These are phyloP conservation scores for Emergomyces orientalis DNA, from an alignment of 2,329 filamentous ascomycete genomes.

Conservation along the genomic window DNA sequence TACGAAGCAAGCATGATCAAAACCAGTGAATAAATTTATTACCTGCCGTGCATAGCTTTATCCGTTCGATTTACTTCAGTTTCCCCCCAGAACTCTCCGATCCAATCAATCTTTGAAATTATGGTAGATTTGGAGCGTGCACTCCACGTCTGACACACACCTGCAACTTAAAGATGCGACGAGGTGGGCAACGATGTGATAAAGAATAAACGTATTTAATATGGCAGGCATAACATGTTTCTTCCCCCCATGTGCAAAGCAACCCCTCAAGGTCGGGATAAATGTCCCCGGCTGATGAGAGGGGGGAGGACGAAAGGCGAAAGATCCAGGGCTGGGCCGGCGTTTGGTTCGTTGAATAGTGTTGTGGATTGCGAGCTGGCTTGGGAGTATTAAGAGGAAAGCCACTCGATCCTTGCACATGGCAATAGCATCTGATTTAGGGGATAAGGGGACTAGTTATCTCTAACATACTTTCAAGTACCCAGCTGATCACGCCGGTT, in stretches of 20 bases:
- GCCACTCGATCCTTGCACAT: constrained; percentile 3
- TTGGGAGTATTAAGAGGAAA: background rate
- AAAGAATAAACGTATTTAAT: background rate
- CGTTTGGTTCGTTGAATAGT: background rate
- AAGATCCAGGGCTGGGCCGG: background rate
- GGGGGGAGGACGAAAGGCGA: background rate
- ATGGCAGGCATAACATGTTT: background rate
- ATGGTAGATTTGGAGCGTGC: background rate
- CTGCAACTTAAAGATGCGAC: background rate
- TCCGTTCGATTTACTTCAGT: background rate
- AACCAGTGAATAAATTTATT: background rate
- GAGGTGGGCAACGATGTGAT: too few species aligned
- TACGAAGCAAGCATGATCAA: background rate
- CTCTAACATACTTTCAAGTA: background rate
- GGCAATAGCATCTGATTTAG: constrained; percentile 6
- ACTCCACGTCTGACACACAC: background rate
- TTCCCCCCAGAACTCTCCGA: background rate
- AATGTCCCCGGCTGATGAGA: background rate
- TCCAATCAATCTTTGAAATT: background rate
- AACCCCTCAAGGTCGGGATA: background rate
- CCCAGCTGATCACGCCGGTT: constrained; percentile 2
- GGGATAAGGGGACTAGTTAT: background rate
- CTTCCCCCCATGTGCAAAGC: background rate
- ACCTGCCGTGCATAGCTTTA: too few species aligned
- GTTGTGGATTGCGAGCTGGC: background rate